phyloP scores from a whole-genome alignment of 2,329 filamentous ascomycete species.

The Clarireedia homoeocarpa region DNA sequence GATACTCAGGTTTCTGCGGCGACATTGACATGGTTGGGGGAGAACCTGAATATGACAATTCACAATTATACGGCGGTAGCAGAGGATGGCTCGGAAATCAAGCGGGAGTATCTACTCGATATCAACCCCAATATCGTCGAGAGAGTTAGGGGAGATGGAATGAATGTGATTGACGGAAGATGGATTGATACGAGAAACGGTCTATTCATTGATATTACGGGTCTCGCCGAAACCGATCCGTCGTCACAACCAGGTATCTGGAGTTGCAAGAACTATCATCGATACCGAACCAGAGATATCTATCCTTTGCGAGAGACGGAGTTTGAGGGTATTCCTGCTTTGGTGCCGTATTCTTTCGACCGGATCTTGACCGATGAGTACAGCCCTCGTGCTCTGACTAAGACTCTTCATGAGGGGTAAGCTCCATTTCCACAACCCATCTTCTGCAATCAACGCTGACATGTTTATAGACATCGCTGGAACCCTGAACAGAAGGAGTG shows the following conservation, averaged over 20 bases:
- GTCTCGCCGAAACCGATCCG: conserved; percentile 59
- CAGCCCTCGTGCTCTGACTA: conserved; percentile 48
- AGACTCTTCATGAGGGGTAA: conserved; percentile 55
- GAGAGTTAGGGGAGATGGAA: conserved; percentile 54
- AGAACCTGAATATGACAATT: conserved; percentile 60
- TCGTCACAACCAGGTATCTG: conserved; percentile 54
- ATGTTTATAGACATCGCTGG: conserved; percentile 48
- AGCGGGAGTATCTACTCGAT: conserved; percentile 61
- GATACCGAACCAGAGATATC: conserved; percentile 61
- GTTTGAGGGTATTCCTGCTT: conserved; percentile 66
- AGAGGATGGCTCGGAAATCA: conserved; percentile 33
- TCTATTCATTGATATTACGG: conserved; percentile 79
- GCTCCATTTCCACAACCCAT: conserved; percentile 23
- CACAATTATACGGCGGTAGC: conserved; percentile 32
- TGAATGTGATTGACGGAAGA: conserved; percentile 75
- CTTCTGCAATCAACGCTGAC: conserved; percentile 3
- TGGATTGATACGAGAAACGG: conserved; percentile 74
- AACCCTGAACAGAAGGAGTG: conserved; percentile 49
- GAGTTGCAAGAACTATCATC: conserved; percentile 75
- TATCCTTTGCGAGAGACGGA: conserved; percentile 67
- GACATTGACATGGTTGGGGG: conserved; percentile 58
- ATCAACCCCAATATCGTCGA: conserved; percentile 64
- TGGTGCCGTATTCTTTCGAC: conserved; percentile 63
- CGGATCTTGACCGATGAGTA: conserved; percentile 60
- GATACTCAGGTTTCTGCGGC: conserved; percentile 68